Evolutionary conservation across 148 eudicot species (phyloP).

Genomic region (Polygonum aviculare): DNA sequence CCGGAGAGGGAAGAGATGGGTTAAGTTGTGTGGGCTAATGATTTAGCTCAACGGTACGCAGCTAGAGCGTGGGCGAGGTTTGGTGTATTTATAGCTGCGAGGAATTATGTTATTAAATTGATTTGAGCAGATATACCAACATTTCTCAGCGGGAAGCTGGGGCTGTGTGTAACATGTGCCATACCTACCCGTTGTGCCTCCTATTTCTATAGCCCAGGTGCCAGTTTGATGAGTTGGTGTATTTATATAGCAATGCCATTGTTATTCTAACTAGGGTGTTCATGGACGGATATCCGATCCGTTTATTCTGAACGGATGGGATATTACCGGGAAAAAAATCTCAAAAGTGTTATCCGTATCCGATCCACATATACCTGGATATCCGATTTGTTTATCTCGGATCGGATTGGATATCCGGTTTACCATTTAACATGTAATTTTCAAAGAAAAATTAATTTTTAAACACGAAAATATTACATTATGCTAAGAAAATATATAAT

Average conservation of each 20-base stretch:
- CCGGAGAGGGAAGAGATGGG: not conserved
- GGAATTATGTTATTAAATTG: not conserved
- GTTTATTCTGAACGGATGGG: too few relatives aligned
- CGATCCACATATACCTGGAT: too few relatives aligned
- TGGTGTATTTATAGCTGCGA: slow-evolving; percentile 1
- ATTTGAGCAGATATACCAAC: slow-evolving; percentile 1
- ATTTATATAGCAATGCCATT: not conserved
- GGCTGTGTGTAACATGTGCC: not conserved
- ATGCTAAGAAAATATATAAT: too few relatives aligned
- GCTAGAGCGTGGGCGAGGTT: not conserved
- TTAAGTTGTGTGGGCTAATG: not conserved
- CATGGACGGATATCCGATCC: too few relatives aligned
- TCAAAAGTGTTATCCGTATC: too few relatives aligned
- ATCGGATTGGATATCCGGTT: too few relatives aligned
- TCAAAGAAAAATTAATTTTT: too few relatives aligned
- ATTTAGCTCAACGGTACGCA: not conserved
- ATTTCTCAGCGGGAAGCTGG: slow-evolving; percentile 3
- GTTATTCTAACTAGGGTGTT: not conserved
- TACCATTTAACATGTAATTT: too few relatives aligned
- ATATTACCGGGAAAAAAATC: too few relatives aligned
- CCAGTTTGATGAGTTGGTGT: not conserved
- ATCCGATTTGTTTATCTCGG: too few relatives aligned
- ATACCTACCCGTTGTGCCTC: not conserved
- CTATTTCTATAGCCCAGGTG: not conserved
- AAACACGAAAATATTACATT: too few relatives aligned